Base-by-base conservation (phyloP, 2,329 filamentous ascomycete species). In the Aspergillus viridinutans region DNA sequence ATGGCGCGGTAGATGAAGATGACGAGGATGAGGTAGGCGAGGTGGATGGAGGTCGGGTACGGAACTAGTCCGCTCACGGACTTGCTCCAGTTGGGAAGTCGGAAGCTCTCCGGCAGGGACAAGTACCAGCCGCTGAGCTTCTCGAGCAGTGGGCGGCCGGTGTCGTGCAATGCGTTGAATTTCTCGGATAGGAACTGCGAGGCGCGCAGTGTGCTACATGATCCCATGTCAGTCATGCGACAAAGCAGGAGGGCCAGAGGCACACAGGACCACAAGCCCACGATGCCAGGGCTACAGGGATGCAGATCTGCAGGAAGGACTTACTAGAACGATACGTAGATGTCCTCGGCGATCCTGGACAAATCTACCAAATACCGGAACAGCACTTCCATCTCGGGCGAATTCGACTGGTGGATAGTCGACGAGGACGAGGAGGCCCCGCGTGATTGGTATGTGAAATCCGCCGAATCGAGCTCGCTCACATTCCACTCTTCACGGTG, bases 11-110 rank as follows among this genome's bases (percentile, higher is more conserved):
- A 73, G 2, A 72, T 63, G 40, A 67, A 72, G 3, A 74, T 58
- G n/a, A 70, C 70, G 1, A 72, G 63, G n/a, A 69, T 62, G n/a
- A 73, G 58, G 50, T 73, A 74, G 40, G 69, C 68, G 47, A 74
- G 71, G 38, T 72, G 71, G 6, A 73, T 65, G 3, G 64, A 63
- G 1, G 66, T 67, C 9, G 63, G 65, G 47, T 64, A 67, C 1
- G 63, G 63, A 7, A 61, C 60, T 9, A 64, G 60, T 2, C 67
- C 61, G 45, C 61, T 59, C 29, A 64, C 65, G 25, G 62, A 66
- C 55, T 65, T 65, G 58, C 64, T 66, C 64, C 66, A 68, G 43
- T 67, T 68, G 23, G 66, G 64, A 1, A 70, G 58, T 12, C 66
- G 68, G 53, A 71, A 64, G 26, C 54, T 62, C 21, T 69, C 66